These are phyloP conservation scores for Diaporthe nobilis DNA, from an alignment of 2,329 filamentous ascomycete species.

Conservation along the genomic window DNA sequence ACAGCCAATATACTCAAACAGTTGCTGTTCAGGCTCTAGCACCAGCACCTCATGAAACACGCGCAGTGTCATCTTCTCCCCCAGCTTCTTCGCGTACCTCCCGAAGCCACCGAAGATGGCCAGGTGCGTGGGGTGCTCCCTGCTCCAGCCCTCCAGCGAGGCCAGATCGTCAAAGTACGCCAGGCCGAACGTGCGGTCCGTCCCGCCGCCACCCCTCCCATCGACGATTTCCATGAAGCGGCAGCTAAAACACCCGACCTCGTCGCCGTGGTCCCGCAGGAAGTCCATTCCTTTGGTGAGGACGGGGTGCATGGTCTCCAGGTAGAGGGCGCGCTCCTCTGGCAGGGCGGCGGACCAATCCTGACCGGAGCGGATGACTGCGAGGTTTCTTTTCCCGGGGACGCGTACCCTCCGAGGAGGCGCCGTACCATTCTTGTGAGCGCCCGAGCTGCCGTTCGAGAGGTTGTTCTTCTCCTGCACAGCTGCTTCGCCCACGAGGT, in stretches of 20 bases:
- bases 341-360: conserved; percentile 58
- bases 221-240: conserved; percentile 60
- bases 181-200: conserved; percentile 57
- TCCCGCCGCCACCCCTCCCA: conserved; percentile 36
- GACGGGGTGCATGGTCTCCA: conserved; percentile 61
- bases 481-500: conserved; percentile 48
- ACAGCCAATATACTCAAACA: conserved; percentile 59
- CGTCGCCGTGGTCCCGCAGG: conserved; percentile 56
- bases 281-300: conserved; percentile 60
- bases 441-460: background rate
- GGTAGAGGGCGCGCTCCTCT: conserved; percentile 58
- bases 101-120: conserved; percentile 58
- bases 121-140: conserved; percentile 56
- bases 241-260: conserved; percentile 60
- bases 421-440: background rate
- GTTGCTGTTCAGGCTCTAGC: conserved; percentile 55
- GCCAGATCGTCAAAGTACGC: conserved; percentile 58
- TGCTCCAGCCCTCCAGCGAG: conserved; percentile 57
- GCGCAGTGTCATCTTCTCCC: conserved; percentile 53
- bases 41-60: conserved; percentile 59
- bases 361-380: conserved; percentile 61
- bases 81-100: conserved; percentile 55
- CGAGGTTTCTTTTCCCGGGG: conserved; percentile 55
- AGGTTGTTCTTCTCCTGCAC: background rate
- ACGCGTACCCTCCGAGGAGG: conserved; percentile 48